phyloP scores from a whole-genome alignment of 345 rosid genomes.

The Sisymbrium irio region DNA sequence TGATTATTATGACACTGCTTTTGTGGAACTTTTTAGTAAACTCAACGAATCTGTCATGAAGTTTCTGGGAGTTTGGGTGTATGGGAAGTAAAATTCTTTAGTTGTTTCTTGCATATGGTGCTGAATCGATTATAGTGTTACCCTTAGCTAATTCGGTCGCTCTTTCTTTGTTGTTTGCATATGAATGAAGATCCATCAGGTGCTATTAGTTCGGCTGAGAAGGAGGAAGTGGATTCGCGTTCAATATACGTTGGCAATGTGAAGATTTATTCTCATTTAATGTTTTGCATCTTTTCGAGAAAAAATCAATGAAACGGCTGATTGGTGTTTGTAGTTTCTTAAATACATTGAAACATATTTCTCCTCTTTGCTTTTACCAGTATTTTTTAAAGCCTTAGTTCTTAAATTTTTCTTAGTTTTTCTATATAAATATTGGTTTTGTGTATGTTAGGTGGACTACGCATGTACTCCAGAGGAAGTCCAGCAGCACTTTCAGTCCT shows the following conservation, averaged over 20 bases:
- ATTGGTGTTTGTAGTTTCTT: neutral
- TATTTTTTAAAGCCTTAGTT: no score
- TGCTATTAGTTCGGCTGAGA: conserved; percentile 73
- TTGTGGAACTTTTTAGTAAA: neutral
- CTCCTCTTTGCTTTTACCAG: neutral
- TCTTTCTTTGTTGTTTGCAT: conserved; percentile 11
- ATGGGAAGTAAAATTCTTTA: neutral
- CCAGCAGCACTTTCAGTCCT: conserved; percentile 97
- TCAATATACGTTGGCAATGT: conserved; percentile 98
- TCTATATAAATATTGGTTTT: conserved; percentile 2
- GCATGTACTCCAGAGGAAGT: conserved; percentile 98
- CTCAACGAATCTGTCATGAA: neutral
- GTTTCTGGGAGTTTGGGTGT: neutral
- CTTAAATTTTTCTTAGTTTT: no score
- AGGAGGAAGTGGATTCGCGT: conserved; percentile 97
- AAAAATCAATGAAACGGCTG: neutral
- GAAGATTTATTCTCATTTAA: conserved; percentile 35
- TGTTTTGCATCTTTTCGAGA: neutral
- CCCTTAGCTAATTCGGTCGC: conserved; percentile 7
- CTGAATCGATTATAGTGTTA: neutral
- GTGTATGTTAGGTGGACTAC: conserved; percentile 76
- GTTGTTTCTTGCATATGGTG: neutral
- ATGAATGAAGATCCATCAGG: conserved; percentile 62
- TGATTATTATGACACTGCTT: neutral
- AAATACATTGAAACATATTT: neutral